Evolutionary conservation across 306 rosid genomes (phyloP), one percentile per base, ranked within the genome.

Genomic region (Glycine latifolia): DNA sequence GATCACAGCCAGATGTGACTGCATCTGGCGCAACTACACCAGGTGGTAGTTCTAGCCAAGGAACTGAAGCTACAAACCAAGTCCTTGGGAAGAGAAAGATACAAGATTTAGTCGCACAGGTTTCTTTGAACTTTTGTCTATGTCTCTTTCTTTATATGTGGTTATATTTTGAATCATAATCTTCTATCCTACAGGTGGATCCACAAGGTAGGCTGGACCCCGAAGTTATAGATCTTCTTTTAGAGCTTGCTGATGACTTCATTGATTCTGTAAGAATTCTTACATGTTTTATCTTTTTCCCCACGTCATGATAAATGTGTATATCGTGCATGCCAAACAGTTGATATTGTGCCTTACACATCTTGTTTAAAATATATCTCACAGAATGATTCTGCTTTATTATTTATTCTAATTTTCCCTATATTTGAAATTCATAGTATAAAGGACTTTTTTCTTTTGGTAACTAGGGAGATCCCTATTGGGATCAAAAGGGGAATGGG

Each of bases 31-130:
- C 94, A 86, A 95, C 98, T 39, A 95, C 99, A 37, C 98, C 98
- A 8, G 99, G 99, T 71, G 99, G 99, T 72, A 96, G 99, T 85
- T 96, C 99, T 60, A 96, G 99, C 86, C 99, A 93, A 90, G 99
- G 99, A 85, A 95, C 96, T 6, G 98, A 96, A 86, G 92, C 97
- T 15, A 94, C 99, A 67, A 96, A 94, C 86, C 99, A 96, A 86
- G 92, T 96, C 73, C 99, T 96, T 82, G 99, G 99, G 75, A 96
- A 96, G 91, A 91, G 99, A 87, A 96, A 96, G 89, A 93, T 96
- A 87, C 98, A 93, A 59, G 99, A 96, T 86, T 88, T 96, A 87
- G 99, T 92, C 73, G 89, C 97, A 41, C 99, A 96, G 99, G 99
- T 96, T 62, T 84, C 67, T 72, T 71, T 62, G 26, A 70, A 4